phyloP scores from a whole-genome alignment of 345 rosid species.

The Cardamine resedifolia region DNA sequence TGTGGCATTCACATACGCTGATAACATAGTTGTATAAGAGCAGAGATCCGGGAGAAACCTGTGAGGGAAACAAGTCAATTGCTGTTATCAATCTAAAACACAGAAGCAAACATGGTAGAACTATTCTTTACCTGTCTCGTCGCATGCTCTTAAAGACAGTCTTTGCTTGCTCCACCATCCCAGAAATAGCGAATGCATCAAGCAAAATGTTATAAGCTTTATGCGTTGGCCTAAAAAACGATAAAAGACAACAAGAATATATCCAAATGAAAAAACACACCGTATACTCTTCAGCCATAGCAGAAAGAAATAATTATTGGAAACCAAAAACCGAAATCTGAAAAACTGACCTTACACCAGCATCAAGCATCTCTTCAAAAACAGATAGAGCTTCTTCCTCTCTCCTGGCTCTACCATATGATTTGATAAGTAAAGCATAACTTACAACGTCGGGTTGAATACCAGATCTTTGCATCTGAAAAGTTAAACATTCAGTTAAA shows the following conservation, averaged over 20 bases:
- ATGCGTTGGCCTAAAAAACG: slow-evolving; percentile 70
- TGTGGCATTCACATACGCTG: slow-evolving; percentile 83
- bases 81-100: slow-evolving; percentile 7
- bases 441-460: slow-evolving; percentile 86
- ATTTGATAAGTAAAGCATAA: slow-evolving; percentile 86
- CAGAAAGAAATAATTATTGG: neutral
- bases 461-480: slow-evolving; percentile 94
- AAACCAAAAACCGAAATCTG: slow-evolving; percentile 19
- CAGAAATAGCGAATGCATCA: slow-evolving; percentile 91
- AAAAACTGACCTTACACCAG: slow-evolving; percentile 80
- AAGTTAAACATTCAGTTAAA: neutral
- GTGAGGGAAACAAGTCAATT: slow-evolving; percentile 21
- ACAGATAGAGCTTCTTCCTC: slow-evolving; percentile 97
- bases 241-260: neutral
- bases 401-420: slow-evolving; percentile 93
- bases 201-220: slow-evolving; percentile 94
- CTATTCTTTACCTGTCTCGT: slow-evolving; percentile 68
- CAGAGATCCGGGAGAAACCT: slow-evolving; percentile 79
- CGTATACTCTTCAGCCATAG: neutral
- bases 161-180: slow-evolving; percentile 96
- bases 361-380: slow-evolving; percentile 96
- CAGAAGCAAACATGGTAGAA: neutral
- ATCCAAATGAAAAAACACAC: neutral
- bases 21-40: slow-evolving; percentile 91
- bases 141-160: slow-evolving; percentile 91